A percentile compares a stretch with the other conserved stretches of the same genome.
Evolutionary conservation across 495 filamentous ascomycete genomes (phyloP).

Genomic region (Rostrohypoxylon terebratum): DNA sequence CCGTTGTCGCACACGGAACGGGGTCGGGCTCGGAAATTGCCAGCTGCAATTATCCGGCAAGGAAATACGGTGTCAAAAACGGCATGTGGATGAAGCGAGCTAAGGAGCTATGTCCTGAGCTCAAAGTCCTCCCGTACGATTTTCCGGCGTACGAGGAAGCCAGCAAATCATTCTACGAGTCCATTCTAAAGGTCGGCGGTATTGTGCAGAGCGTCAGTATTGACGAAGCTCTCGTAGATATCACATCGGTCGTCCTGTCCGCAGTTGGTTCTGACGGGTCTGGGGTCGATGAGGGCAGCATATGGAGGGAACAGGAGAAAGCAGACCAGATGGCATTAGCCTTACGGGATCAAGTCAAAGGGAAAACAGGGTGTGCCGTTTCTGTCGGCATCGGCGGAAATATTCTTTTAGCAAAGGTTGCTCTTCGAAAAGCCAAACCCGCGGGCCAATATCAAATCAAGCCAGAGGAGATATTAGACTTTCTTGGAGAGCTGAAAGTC

Average conservation of each 20-base stretch:
- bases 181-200: slow-evolving; percentile 81
- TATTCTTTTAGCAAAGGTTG: slow-evolving; percentile 89
- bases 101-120: slow-evolving; percentile 81
- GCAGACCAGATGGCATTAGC: slow-evolving; percentile 77
- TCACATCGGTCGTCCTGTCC: slow-evolving; percentile 73
- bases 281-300: slow-evolving; percentile 75
- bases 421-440: slow-evolving; percentile 91
- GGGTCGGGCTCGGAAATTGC: slow-evolving; percentile 93
- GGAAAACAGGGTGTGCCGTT: slow-evolving; percentile 83
- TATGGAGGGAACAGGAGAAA: slow-evolving; percentile 84
- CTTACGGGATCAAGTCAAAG: slow-evolving; percentile 75
- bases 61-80: slow-evolving; percentile 87
- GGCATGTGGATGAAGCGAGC: slow-evolving; percentile 99
- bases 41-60: slow-evolving; percentile 94
- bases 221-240: slow-evolving; percentile 90
- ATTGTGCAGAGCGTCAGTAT: slow-evolving; percentile 95
- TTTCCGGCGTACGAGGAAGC: slow-evolving; percentile 95
- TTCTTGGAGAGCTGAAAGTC: slow-evolving; percentile 79
- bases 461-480: slow-evolving; percentile 79
- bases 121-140: slow-evolving; percentile 91
- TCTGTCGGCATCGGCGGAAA: slow-evolving; percentile 96
- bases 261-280: slow-evolving; percentile 75
- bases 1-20: slow-evolving; percentile 87
- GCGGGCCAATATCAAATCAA: slow-evolving; percentile 86
- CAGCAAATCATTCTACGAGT: slow-evolving; percentile 86